phyloP scores from a whole-genome alignment of 805 yeast species.

The Candida lessepsii region DNA sequence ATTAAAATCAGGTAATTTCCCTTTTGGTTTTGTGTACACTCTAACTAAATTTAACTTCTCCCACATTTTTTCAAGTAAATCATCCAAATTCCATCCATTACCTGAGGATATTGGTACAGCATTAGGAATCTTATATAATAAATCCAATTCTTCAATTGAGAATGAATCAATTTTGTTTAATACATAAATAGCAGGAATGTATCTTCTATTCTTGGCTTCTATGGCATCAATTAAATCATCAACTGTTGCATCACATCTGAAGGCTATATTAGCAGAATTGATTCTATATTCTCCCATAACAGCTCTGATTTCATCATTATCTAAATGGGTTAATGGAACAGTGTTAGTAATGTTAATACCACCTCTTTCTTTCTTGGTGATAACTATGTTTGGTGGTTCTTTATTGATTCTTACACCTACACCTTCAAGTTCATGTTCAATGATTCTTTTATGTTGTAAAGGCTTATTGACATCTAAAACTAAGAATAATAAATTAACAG shows the following conservation, averaged over 20 bases:
- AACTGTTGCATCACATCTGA: constrained; percentile 96
- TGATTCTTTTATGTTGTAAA: constrained; percentile 86
- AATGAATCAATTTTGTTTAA: constrained; percentile 95
- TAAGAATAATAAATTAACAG: constrained; percentile 89
- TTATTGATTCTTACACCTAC: constrained; percentile 94
- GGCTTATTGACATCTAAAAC: constrained; percentile 97
- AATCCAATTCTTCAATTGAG: constrained; percentile 88
- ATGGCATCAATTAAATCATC: constrained; percentile 94
- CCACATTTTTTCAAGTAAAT: constrained; percentile 95
- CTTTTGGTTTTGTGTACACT: constrained; percentile 97
- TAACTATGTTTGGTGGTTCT: constrained; percentile 86
- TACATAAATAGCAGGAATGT: constrained; percentile 93
- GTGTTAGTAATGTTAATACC: constrained; percentile 94
- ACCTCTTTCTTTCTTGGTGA: constrained; percentile 93
- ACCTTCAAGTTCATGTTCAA: constrained; percentile 94
- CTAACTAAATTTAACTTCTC: constrained; percentile 84
- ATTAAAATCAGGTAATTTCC: constrained; percentile 84
- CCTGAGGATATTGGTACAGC: constrained; percentile 98
- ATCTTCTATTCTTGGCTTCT: constrained; percentile 86
- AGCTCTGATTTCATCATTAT: constrained; percentile 90
- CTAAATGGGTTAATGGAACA: constrained; percentile 87
- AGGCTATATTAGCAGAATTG: constrained; percentile 93
- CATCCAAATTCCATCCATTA: constrained; percentile 96
- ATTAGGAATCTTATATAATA: constrained; percentile 88
- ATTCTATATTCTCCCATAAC: constrained; percentile 95